phyloP scores from a whole-genome alignment of 108 stramenopile genomes.

The Cyclotella atomus region DNA sequence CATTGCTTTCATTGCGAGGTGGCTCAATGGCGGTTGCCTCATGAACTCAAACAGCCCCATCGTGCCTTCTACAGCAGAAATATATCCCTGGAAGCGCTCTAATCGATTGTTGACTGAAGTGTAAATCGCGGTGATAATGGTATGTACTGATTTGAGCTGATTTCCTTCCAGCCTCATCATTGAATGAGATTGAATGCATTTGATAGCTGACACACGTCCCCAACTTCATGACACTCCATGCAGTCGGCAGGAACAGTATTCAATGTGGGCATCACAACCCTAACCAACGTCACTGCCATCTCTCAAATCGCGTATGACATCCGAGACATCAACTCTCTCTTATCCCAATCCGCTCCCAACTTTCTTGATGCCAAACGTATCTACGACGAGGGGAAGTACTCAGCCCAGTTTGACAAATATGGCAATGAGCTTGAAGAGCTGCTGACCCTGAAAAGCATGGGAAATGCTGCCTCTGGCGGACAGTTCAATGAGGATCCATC shows the following conservation, averaged over 20 bases:
- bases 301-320: constrained; percentile 72
- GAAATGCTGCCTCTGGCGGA: constrained; percentile 6
- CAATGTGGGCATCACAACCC: constrained; percentile 75
- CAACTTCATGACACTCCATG: too few relatives aligned
- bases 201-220: too few relatives aligned
- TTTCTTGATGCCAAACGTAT: constrained; percentile 53
- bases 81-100: too few relatives aligned
- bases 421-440: constrained; percentile 33
- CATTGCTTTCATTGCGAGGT: too few relatives aligned
- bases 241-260: constrained; percentile 45
- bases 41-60: too few relatives aligned
- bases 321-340: constrained; percentile 57
- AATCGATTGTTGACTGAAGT: too few relatives aligned
- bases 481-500: constrained; percentile 43
- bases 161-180: too few relatives aligned
- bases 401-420: constrained; percentile 37
- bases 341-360: constrained; percentile 16
- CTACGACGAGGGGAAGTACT: constrained; percentile 66
- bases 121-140: too few relatives aligned
- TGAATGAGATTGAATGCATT: too few relatives aligned
- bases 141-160: too few relatives aligned
- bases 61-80: too few relatives aligned
- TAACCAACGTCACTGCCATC: constrained; percentile 65
- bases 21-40: too few relatives aligned
- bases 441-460: constrained; percentile 47